phyloP scores from a whole-genome alignment of 768 basidiomycete genomes.

The Phlebiopsis gigantea region DNA sequence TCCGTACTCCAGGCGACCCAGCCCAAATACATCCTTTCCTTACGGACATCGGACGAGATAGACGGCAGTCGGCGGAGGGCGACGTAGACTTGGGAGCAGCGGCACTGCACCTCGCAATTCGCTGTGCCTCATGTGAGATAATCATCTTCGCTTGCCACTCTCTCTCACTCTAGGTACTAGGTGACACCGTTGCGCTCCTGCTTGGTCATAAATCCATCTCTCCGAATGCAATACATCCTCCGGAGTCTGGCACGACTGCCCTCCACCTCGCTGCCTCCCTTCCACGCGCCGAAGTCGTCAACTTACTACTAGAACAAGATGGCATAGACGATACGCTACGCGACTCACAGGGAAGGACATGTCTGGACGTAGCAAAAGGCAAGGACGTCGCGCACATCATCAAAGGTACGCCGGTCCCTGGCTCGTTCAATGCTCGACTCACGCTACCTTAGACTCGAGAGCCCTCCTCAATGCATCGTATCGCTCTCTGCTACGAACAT shows the following conservation, averaged over 20 bases:
- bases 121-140: conserved; percentile 61
- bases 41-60: conserved; percentile 67
- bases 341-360: conserved; percentile 62
- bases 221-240: conserved; percentile 72
- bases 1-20: conserved; percentile 54
- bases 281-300: conserved; percentile 67
- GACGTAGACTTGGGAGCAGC: conserved; percentile 65
- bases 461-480: conserved; percentile 70
- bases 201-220: conserved; percentile 72
- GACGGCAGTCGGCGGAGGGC: conserved; percentile 40
- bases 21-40: conserved; percentile 78
- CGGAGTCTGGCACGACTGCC: conserved; percentile 65
- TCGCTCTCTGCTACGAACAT: conserved; percentile 65
- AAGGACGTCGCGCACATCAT: conserved; percentile 64
- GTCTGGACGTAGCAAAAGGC: conserved; percentile 65
- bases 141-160: not conserved
- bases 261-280: conserved; percentile 71
- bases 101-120: conserved; percentile 76
- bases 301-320: conserved; percentile 73
- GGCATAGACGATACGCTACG: conserved; percentile 72
- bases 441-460: conserved; percentile 57
- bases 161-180: conserved; percentile 29
- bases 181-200: conserved; percentile 61
- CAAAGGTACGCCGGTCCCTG: conserved; percentile 46
- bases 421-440: not conserved